Evolutionary conservation across 768 basidiomycete genomes (phyloP).

Genomic region (Amanita muscaria): DNA sequence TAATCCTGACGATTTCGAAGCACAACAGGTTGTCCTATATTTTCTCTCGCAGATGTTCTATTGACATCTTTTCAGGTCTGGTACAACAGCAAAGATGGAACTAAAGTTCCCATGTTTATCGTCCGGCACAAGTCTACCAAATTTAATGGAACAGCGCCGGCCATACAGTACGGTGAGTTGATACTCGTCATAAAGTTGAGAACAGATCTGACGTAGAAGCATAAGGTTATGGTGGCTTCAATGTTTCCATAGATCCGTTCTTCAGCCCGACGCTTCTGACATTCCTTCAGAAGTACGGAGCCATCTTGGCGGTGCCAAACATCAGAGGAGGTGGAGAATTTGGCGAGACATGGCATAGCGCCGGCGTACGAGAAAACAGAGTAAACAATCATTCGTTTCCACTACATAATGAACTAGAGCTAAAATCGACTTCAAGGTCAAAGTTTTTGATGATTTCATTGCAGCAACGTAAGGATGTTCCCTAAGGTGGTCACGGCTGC

Average conservation of each 20-base stretch:
- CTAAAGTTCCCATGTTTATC: slow-evolving; percentile 78
- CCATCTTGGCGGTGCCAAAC: slow-evolving; percentile 49
- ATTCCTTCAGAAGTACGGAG: slow-evolving; percentile 63
- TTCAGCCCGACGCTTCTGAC: slow-evolving; percentile 68
- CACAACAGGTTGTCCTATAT: slow-evolving; percentile 43
- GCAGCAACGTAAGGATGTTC: slow-evolving; percentile 53
- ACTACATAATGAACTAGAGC: slow-evolving; percentile 6
- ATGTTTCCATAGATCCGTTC: slow-evolving; percentile 58
- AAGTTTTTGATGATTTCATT: slow-evolving; percentile 79
- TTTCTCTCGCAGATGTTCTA: neutral
- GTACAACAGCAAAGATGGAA: slow-evolving; percentile 74
- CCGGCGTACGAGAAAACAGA: slow-evolving; percentile 63
- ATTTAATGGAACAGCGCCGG: slow-evolving; percentile 68
- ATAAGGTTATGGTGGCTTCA: slow-evolving; percentile 77
- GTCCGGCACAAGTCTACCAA: slow-evolving; percentile 64
- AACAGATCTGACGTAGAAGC: neutral
- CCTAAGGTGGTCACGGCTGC: neutral
- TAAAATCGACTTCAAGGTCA: slow-evolving; percentile 32
- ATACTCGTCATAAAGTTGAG: neutral
- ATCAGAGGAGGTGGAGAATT: slow-evolving; percentile 72
- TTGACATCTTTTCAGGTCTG: slow-evolving; percentile 43
- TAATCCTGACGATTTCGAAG: slow-evolving; percentile 56
- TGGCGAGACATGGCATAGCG: slow-evolving; percentile 79
- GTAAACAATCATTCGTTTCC: slow-evolving; percentile 29
- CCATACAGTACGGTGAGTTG: slow-evolving; percentile 60